Percentiles rank a stretch among this genome's conserved stretches.
These are phyloP conservation scores for Circinella minor DNA, from an alignment of 371 early-diverging fungal species.

Conservation along the genomic window DNA sequence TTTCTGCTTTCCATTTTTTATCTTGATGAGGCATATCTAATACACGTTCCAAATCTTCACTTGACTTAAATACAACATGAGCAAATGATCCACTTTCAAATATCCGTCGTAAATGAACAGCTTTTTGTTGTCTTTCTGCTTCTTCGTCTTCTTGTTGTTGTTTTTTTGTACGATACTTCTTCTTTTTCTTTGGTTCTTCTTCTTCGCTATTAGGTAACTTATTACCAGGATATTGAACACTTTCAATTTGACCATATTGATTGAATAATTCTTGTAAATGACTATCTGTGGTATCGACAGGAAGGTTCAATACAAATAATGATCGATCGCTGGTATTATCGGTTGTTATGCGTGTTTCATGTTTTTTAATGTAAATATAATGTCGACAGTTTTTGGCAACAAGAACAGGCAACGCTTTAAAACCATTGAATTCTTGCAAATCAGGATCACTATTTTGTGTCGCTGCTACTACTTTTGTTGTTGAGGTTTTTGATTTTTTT, in stretches of 20 bases:
- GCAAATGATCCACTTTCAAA: slow-evolving; percentile 68
- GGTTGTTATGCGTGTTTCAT: slow-evolving; percentile 62
- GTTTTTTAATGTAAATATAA: slow-evolving; percentile 76
- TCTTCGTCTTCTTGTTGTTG: slow-evolving; percentile 34
- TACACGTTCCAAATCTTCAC: slow-evolving; percentile 64
- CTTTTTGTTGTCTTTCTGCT: slow-evolving; percentile 19
- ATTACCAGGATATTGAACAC: slow-evolving; percentile 20
- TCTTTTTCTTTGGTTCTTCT: slow-evolving; percentile 31
- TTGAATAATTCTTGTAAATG: slow-evolving; percentile 79
- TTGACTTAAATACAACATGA: slow-evolving; percentile 78
- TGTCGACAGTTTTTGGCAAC: slow-evolving; percentile 55
- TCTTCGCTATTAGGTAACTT: slow-evolving; percentile 30
- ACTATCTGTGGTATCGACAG: slow-evolving; percentile 76
- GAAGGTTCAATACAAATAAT: slow-evolving; percentile 82
- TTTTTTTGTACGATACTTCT: slow-evolving; percentile 27
- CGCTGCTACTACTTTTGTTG: neutral
- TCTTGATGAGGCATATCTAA: slow-evolving; percentile 66
- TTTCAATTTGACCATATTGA: slow-evolving; percentile 19
- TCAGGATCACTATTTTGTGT: slow-evolving; percentile 16
- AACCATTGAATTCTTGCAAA: slow-evolving; percentile 58
- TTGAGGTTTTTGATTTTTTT: neutral
- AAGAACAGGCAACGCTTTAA: slow-evolving; percentile 60
- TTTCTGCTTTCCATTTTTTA: slow-evolving; percentile 62
- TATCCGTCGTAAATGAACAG: slow-evolving; percentile 31
- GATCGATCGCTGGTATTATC: slow-evolving; percentile 70